Base-by-base conservation (phyloP, 345 rosid genomes). In the Trapa bicornis region DNA sequence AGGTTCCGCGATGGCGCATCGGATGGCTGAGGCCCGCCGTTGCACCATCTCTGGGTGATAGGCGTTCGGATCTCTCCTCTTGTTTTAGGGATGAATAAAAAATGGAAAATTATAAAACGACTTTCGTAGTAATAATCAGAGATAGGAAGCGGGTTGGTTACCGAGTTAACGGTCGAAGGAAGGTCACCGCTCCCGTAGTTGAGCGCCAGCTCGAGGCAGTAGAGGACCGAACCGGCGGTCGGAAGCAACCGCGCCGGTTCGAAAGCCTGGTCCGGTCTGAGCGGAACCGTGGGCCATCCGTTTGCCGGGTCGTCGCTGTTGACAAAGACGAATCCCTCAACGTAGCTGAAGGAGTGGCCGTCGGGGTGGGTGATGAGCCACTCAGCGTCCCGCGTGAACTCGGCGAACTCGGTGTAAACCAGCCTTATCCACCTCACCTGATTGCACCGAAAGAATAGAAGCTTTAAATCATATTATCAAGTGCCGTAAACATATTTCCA, bases 351-450 rank as follows among this genome's bases (percentile, higher is more conserved):
- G 15, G 91, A 85, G 66, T 75, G 78, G 10, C 79, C 78, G 68
- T 71, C 86, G 29, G 78, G 72, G 39, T 62, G 86, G 70, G 77
- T 88, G 82, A 93, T 89, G 43, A 93, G 85, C 75, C 73, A 83
- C 87, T 93, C 98, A 6, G 92, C 91, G 61, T 87, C 97, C 43
- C 81, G 80, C 29, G 82, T 83, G 76, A 72, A 93, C 70, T 83
- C 87, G 53, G 75, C 80, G 62, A 93, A 93, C 77, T 85, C 90
- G 36, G 84, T 13, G 68, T 93, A 93, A 11, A 93, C 92, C 36
- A 90, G 65, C 69, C 96, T 87, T 82, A 93, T 83, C 96, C 97
- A 93, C 77, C 91, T 83, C 85, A 90, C 96, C 98, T 93, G 80
- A 84, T 76, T 65, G 15, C 65, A 37, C 56, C 65, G 38, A 48